phyloP scores from a whole-genome alignment of 768 basidiomycete genomes.

The Trichaptum fuscoviolaceum region DNA sequence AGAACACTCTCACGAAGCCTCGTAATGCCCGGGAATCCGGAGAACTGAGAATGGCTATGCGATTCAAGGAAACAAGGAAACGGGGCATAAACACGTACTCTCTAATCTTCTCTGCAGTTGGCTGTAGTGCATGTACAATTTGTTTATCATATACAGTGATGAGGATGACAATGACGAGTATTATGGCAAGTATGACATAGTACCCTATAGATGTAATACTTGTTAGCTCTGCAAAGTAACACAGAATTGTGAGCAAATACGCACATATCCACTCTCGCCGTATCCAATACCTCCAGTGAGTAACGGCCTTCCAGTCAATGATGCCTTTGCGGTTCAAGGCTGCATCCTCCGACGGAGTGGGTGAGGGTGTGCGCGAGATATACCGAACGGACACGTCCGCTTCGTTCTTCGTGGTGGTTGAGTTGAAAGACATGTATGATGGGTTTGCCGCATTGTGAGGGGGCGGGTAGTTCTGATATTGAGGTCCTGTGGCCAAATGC shows the following conservation, averaged over 20 bases:
- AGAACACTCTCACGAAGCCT: too few species aligned
- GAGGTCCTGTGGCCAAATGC: background rate
- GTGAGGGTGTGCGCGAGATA: slow-evolving; percentile 48
- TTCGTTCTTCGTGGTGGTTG: slow-evolving; percentile 3
- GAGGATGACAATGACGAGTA: slow-evolving; percentile 45
- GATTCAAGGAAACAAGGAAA: background rate
- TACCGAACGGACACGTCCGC: slow-evolving; percentile 13
- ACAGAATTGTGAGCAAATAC: slow-evolving; percentile 18
- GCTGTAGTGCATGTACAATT: slow-evolving; percentile 68
- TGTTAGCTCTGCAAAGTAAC: background rate
- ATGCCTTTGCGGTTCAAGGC: slow-evolving; percentile 35
- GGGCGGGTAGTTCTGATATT: slow-evolving; percentile 6
- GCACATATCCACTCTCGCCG: slow-evolving; percentile 53
- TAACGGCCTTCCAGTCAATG: slow-evolving; percentile 40
- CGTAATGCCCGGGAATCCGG: too few species aligned
- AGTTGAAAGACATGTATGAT: background rate
- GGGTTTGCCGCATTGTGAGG: slow-evolving; percentile 1
- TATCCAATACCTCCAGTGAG: slow-evolving; percentile 46
- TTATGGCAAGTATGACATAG: slow-evolving; percentile 33
- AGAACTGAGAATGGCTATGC: background rate
- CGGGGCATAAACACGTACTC: slow-evolving; percentile 33
- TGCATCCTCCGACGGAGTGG: slow-evolving; percentile 54
- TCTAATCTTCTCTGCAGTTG: slow-evolving; percentile 61
- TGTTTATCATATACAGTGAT: slow-evolving; percentile 60
- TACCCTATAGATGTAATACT: slow-evolving; percentile 22